Evolutionary conservation across 2,329 filamentous ascomycete species (phyloP).

Genomic region (Exophiala xenobiotica): DNA sequence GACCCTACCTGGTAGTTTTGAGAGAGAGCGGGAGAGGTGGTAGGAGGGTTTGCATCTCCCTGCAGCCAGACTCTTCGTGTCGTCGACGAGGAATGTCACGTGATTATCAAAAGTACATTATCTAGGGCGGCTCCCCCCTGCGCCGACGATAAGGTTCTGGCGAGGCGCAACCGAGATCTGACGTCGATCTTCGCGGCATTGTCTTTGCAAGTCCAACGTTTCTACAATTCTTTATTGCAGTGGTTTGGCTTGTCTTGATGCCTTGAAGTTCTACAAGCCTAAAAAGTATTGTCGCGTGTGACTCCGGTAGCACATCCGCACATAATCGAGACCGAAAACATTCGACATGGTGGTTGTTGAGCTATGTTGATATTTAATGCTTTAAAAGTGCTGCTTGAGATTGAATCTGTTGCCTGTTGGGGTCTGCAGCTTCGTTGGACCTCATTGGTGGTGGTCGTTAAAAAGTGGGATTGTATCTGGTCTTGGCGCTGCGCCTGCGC

Average conservation of each 20-base stretch:
- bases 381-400: conserved; percentile 21
- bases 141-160: conserved; percentile 26
- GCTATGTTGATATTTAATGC: conserved; percentile 21
- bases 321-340: background rate
- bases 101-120: conserved; percentile 29
- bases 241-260: background rate
- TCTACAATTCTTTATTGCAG: conserved; percentile 22
- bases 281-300: conserved; percentile 17
- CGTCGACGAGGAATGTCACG: conserved; percentile 19
- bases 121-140: conserved; percentile 3
- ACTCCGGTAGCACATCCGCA: conserved; percentile 14
- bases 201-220: conserved; percentile 10
- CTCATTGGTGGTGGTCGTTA: conserved; percentile 21
- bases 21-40: too few relatives aligned
- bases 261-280: conserved; percentile 1
- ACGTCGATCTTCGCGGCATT: conserved; percentile 27
- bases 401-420: conserved; percentile 18
- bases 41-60: too few relatives aligned
- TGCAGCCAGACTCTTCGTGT: too few relatives aligned
- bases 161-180: conserved; percentile 28
- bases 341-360: conserved; percentile 7
- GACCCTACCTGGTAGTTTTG: too few relatives aligned
- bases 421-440: background rate
- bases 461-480: conserved; percentile 12
- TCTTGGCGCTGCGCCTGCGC: conserved; percentile 21